Evolutionary conservation across 1,284 basidiomycete species (phyloP), one percentile per base, ranked within the genome.

Genomic region (Cerrena zonata): DNA sequence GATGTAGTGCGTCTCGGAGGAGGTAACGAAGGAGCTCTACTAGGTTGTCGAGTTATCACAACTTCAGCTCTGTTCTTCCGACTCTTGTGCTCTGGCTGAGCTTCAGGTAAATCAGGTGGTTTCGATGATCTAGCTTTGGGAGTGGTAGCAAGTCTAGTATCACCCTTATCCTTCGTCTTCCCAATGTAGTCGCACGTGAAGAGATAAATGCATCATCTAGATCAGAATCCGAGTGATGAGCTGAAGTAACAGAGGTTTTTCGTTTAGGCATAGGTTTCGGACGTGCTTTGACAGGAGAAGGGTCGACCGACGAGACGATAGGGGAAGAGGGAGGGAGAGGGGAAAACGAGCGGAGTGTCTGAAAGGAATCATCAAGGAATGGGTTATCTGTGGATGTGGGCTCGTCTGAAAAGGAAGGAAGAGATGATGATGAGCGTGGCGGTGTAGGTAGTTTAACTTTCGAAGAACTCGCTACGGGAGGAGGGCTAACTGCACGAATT

Each of bases 371-470:
- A 18, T 41, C 21, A 18, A 22, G 18, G 18, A 22, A 41, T n/a
- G 39, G 39, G 18, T 41, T 18, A 18, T 18, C 39, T 7, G 39
- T 7, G 10, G n/a, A 36, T 11, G n/a, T n/a, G 59, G 53, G 15
- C 12, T 37, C 58, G 54, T 25, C 19, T 56, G 48, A 26, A 57
- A 51, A 44, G 56, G 45, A 23, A 53, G 57, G 23, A 52, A 47
- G 10, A 60, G 60, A 25, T 55, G 58, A n/a, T 58, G 62, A 7
- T 15, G 49, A 50, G 13, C 24, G n/a, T 15, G 49, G 75, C 34
- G 75, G 75, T 4, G 75, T 77, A 45, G 69, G 62, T 4, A 76
- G 61, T 51, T 68, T 68, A 19, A 52, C 42, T 24, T 60, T 59
- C 23, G 34, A 40, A 24, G 54, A 57, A 27, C 47, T 45, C 5